Evolutionary conservation across 2,329 filamentous ascomycete species (phyloP).

Genomic region (Aspergillus sclerotialis): DNA sequence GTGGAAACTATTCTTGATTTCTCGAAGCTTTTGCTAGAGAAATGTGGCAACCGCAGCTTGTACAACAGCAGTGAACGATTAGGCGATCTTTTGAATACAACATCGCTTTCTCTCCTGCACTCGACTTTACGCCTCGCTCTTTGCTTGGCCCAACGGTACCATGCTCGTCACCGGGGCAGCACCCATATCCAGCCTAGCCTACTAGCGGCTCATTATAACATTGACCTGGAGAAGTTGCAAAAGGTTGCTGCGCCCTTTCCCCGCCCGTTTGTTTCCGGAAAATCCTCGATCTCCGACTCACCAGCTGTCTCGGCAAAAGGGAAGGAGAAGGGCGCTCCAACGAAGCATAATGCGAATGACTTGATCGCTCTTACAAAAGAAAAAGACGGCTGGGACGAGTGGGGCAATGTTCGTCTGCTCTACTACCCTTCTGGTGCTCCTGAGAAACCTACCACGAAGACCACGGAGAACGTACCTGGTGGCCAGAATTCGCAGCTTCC

Average conservation of each 20-base stretch:
- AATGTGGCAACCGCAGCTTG: conserved; percentile 93
- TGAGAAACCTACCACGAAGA: conserved; percentile 26
- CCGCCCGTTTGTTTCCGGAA: conserved; percentile 55
- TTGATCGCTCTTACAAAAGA: conserved; percentile 66
- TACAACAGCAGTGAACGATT: conserved; percentile 90
- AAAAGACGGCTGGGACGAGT: conserved; percentile 58
- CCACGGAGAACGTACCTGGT: conserved; percentile 21
- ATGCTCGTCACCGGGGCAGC: conserved; percentile 72
- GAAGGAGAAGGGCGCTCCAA: conserved; percentile 61
- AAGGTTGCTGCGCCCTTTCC: conserved; percentile 76
- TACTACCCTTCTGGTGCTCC: conserved; percentile 57
- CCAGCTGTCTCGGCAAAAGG: conserved; percentile 58
- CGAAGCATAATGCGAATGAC: conserved; percentile 70
- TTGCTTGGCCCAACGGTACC: conserved; percentile 85
- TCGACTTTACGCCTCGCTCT: conserved; percentile 72
- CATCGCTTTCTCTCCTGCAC: conserved; percentile 70
- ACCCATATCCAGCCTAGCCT: conserved; percentile 64
- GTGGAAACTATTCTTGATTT: conserved; percentile 77
- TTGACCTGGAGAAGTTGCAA: conserved; percentile 69
- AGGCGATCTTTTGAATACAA: conserved; percentile 82
- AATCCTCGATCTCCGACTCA: conserved; percentile 44
- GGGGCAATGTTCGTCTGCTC: conserved; percentile 70
- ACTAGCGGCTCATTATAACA: conserved; percentile 73
- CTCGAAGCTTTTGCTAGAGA: conserved; percentile 79
- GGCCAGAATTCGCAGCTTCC: conserved; percentile 45